Base-by-base conservation (phyloP, 1,284 basidiomycete genomes). In the Apiotrichum sp. region DNA sequence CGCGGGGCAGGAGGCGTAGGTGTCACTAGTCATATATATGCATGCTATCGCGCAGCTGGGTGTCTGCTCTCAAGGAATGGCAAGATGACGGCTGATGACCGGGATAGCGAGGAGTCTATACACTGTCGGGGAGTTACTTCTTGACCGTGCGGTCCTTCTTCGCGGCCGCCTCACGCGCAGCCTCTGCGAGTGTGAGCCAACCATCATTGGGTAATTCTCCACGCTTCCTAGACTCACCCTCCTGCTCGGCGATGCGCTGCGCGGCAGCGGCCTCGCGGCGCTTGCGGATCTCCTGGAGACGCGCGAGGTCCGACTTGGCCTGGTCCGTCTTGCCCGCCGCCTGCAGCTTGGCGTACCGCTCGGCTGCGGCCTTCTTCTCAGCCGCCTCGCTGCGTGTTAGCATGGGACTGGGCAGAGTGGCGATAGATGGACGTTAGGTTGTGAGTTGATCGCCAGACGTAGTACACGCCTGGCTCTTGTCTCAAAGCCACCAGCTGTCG, bases 281-380 rank as follows among this genome's bases (percentile, higher is more conserved):
- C 56, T 84, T 84, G 62, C 84, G 83, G 67, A 96, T 89, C 82
- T 86, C 87, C 50, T 84, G 83, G n/a, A 96, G 82, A 53, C 92
- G 84, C 16, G 86, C 84, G 45, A 96, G 83, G 74, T 96, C 92
- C 4, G 83, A 73, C 77, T 91, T 88, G 38, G 92, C 91, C 73
- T 95, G 81, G 33, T 87, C 84, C 0, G 92, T 95, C 84, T 95
- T 88, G 59, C 91, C 90, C 73, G 81, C 78, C 83, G 77, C 77
- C 58, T 78, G 77, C 14, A 76, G 61, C 61, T 75, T 72, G 50
- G 63, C 61, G 74, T 92, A 93, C 36, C 82, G 79, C 43, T 91
- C 89, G 66, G 87, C 83, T 0, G 90, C 89, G 6, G 90, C 89
- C 69, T 88, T 83, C 78, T 90, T 92, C 75, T 93, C 89, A 67